Evolutionary conservation across 2,329 filamentous ascomycete species (phyloP), one percentile per base, ranked within the genome.

Genomic region (Graphiopsis chlorocephala): DNA sequence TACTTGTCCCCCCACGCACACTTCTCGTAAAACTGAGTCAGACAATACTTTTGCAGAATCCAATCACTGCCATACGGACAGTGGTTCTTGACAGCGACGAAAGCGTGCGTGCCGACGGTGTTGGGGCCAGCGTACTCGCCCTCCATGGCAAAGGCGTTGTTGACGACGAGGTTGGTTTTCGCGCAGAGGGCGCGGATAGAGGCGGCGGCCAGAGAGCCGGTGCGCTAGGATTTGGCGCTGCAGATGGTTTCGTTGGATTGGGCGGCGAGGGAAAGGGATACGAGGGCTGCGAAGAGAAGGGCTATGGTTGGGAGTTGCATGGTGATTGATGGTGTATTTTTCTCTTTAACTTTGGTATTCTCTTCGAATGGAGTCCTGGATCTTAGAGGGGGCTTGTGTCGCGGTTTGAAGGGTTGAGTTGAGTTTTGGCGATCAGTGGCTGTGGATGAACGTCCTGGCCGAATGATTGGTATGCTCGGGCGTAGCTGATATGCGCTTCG

Each of bases 181-280:
- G 25, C 26, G 26, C 57, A 60, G 38, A 60, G 45, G 2, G 38
- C 25, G 26, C 57, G 57, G n/a, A 60, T 60, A 11, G 57, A 28
- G 26, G 57, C 57, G 6, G 57, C 57, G 38, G 57, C 57, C 10
- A 60, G 38, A 15, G 57, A 60, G 35, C 57, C 57, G 35, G 57
- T 60, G 57, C 57, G 57, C 6, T 60, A 38, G 15, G 57, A 60
- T 60, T 60, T 60, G 35, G 20, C 25, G 23, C 38, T 38, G 57
- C 57, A 60, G 38, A 60, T 31, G 38, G 38, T 48, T 23, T 60
- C 57, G 57, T 60, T 60, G 57, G 57, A 60, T 60, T 60, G 57
- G 15, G 57, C 57, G 35, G 38, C 57, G 26, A 60, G 38, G 38
- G 57, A n/a, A 2, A 60, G 33, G 25, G 57, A 17, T 5, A 26